A percentile compares a stretch with the other conserved stretches of the same genome.
Evolutionary conservation across 192 early-diverging fungal genomes (phyloP).

Genomic region (Gaertneriomyces sp.): DNA sequence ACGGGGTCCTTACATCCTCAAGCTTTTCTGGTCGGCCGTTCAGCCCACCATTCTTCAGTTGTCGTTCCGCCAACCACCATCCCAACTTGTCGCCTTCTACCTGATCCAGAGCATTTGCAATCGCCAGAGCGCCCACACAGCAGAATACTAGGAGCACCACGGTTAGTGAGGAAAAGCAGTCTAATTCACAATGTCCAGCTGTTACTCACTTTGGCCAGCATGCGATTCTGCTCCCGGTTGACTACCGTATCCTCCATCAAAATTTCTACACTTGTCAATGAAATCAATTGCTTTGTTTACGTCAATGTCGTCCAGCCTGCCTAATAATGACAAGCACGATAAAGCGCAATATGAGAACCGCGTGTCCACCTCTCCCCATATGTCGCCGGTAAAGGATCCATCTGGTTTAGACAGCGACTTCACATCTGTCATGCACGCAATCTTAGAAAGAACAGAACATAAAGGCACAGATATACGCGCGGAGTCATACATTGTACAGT

Average conservation of each 20-base stretch:
- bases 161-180: conserved; percentile 1
- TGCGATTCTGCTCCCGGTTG: conserved; percentile 89
- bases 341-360: conserved; percentile 87
- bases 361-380: conserved; percentile 92
- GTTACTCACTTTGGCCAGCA: conserved; percentile 68
- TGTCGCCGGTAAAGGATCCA: conserved; percentile 88
- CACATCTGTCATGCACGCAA: neutral
- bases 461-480: conserved; percentile 5
- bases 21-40: conserved; percentile 97
- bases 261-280: conserved; percentile 79
- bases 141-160: conserved; percentile 67
- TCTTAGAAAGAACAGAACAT: neutral
- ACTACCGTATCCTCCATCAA: conserved; percentile 94
- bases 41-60: conserved; percentile 85
- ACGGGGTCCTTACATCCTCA: conserved; percentile 67
- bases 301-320: conserved; percentile 62
- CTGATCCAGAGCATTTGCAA: conserved; percentile 70
- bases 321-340: conserved; percentile 73
- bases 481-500: conserved; percentile 64
- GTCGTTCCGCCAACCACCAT: conserved; percentile 93
- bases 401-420: conserved; percentile 6
- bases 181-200: too few relatives aligned
- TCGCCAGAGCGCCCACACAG: conserved; percentile 83
- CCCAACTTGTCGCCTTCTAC: conserved; percentile 80
- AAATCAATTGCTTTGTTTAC: conserved; percentile 65